These are phyloP conservation scores for Cercospora zeina DNA, from an alignment of 2,329 filamentous ascomycete genomes.

Conservation along the genomic window DNA sequence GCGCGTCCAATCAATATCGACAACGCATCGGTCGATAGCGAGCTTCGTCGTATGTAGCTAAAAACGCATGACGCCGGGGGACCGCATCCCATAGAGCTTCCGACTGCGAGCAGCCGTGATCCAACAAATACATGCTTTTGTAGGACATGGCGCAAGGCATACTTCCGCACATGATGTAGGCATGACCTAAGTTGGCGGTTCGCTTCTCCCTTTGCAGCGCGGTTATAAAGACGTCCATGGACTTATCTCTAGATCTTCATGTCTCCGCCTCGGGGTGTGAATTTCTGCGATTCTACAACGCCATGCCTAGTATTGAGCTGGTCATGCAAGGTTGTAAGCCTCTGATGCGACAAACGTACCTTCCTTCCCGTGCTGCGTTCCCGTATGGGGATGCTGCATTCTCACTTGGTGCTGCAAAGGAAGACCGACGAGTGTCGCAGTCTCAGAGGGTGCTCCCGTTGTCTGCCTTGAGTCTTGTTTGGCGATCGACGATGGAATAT, in stretches of 20 bases:
- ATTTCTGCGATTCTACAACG: not conserved
- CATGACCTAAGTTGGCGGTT: not conserved
- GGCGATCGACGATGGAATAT: not conserved
- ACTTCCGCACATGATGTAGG: not conserved
- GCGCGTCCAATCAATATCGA: not conserved
- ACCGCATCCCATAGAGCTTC: not conserved
- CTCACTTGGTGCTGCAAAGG: not conserved
- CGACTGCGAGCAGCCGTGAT: not conserved
- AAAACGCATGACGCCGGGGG: not conserved
- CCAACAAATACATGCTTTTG: not conserved
- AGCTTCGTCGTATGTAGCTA: not conserved
- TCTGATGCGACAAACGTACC: not conserved
- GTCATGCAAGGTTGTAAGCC: not conserved
- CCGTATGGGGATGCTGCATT: not conserved
- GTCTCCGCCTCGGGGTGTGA: not conserved
- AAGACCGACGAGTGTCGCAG: not conserved
- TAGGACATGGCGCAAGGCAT: not conserved
- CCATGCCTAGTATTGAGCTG: not conserved
- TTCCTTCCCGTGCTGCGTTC: not conserved
- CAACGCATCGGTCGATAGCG: not conserved
- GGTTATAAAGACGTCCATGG: not conserved
- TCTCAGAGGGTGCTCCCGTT: not conserved
- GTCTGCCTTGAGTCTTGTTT: not conserved
- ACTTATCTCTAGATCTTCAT: not conserved
- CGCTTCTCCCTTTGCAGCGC: not conserved